Evolutionary conservation across 2,329 filamentous ascomycete genomes (phyloP).

Genomic region (Fusarium sp.): DNA sequence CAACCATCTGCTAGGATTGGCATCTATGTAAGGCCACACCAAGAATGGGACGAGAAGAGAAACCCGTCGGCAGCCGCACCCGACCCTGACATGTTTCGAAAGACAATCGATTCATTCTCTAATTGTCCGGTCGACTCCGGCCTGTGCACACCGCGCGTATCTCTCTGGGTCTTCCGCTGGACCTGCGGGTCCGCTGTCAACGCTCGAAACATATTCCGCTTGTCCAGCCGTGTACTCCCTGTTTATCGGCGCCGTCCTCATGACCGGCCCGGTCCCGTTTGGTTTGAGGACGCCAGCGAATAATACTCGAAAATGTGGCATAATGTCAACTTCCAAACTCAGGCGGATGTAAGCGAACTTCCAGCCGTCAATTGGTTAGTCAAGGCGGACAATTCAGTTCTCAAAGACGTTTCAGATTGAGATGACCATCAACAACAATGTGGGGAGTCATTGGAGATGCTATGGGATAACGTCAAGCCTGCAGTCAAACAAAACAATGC

Average conservation of each 20-base stretch:
- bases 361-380: not conserved
- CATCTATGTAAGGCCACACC: constrained; percentile 5
- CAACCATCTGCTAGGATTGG: not conserved
- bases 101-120: constrained; percentile 23
- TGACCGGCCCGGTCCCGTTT: constrained; percentile 46
- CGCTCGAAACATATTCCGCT: constrained; percentile 32
- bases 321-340: not conserved
- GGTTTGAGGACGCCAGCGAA: not conserved
- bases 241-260: constrained; percentile 38
- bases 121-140: constrained; percentile 44
- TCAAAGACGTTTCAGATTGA: not conserved
- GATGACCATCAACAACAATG: constrained; percentile 11
- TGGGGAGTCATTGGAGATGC: not conserved
- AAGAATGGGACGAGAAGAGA: constrained; percentile 22
- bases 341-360: not conserved
- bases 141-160: constrained; percentile 35
- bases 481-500: not conserved
- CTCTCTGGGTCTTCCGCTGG: constrained; percentile 37
- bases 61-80: constrained; percentile 24
- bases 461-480: not conserved
- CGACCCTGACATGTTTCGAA: constrained; percentile 14
- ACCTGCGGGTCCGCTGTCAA: constrained; percentile 34
- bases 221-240: constrained; percentile 32
- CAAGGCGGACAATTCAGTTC: not conserved
- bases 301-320: constrained; percentile 3